Evolutionary conservation across 495 filamentous ascomycete species (phyloP).

Genomic region (Amniculicola lignicola): DNA sequence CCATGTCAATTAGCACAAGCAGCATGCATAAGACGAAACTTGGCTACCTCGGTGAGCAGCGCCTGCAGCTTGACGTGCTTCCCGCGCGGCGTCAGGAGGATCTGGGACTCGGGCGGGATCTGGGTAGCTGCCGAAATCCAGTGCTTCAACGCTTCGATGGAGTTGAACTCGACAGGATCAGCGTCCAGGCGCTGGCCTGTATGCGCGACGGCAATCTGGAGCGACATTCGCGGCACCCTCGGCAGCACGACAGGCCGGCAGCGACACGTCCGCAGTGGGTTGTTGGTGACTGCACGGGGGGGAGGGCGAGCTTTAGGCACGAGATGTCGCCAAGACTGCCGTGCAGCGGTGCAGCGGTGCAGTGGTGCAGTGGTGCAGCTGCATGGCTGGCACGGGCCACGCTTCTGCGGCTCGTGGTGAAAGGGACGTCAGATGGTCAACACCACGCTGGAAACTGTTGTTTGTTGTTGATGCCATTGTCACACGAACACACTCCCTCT

Average conservation of each 20-base stretch:
- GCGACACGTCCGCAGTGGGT: slow-evolving; percentile 1
- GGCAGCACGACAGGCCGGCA: slow-evolving; percentile 4
- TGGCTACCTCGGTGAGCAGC: slow-evolving; percentile 69
- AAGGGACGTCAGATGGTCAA: no score
- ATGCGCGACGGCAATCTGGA: slow-evolving; percentile 83
- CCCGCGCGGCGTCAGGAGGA: slow-evolving; percentile 77
- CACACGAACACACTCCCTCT: background rate
- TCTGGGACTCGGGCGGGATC: slow-evolving; percentile 68
- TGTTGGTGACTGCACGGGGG: background rate
- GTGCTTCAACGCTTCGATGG: slow-evolving; percentile 66
- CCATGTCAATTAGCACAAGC: slow-evolving; percentile 3
- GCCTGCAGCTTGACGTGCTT: slow-evolving; percentile 75
- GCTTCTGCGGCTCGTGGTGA: no score
- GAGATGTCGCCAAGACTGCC: slow-evolving; percentile 16
- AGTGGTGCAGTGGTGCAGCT: no score
- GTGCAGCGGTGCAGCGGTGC: no score
- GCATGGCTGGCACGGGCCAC: no score
- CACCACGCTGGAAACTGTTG: no score
- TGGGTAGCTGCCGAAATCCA: slow-evolving; percentile 65
- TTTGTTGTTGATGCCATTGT: background rate
- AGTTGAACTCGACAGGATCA: slow-evolving; percentile 59
- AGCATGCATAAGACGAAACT: background rate
- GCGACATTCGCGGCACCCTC: slow-evolving; percentile 56
- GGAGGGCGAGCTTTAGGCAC: slow-evolving; percentile 9
- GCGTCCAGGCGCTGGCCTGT: slow-evolving; percentile 76